A percentile compares a stretch with the other conserved stretches of the same genome.
phyloP scores from a whole-genome alignment of 1,284 basidiomycete genomes.

The Coniophora puteana region DNA sequence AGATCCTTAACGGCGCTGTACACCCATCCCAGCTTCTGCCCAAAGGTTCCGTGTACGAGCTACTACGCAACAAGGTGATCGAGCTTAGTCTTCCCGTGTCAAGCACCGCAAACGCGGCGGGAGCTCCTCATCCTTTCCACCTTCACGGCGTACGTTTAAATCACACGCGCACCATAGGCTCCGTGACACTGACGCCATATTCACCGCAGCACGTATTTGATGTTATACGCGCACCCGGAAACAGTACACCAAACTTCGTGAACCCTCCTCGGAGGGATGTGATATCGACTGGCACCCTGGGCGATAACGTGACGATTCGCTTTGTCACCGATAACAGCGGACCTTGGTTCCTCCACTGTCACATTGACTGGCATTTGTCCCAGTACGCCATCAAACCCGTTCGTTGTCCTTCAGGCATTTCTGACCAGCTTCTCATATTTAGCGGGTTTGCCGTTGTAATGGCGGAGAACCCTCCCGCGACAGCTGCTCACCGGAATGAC shows the following conservation, averaged over 20 bases:
- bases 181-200: neutral
- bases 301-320: conserved; percentile 27
- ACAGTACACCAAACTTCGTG: conserved; percentile 18
- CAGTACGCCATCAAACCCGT: conserved; percentile 13
- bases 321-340: conserved; percentile 28
- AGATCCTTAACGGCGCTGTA: conserved; percentile 39
- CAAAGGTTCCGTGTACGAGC: conserved; percentile 29
- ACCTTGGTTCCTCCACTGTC: conserved; percentile 24
- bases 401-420: neutral
- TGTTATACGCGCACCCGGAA: conserved; percentile 20
- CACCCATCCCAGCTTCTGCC: conserved; percentile 35
- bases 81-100: conserved; percentile 31
- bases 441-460: conserved; percentile 1
- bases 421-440: neutral
- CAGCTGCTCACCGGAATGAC: neutral
- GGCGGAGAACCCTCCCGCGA: neutral
- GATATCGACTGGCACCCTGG: conserved; percentile 19
- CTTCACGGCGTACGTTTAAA: conserved; percentile 21
- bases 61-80: conserved; percentile 30
- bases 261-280: conserved; percentile 23
- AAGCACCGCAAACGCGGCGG: conserved; percentile 11
- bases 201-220: conserved; percentile 31
- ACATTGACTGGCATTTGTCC: conserved; percentile 25
- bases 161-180: neutral
- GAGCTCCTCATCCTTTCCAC: conserved; percentile 26